Evolutionary conservation across 306 rosid genomes (phyloP), one percentile per base, ranked within the genome.

Genomic region (Trifolium subterraneum): DNA sequence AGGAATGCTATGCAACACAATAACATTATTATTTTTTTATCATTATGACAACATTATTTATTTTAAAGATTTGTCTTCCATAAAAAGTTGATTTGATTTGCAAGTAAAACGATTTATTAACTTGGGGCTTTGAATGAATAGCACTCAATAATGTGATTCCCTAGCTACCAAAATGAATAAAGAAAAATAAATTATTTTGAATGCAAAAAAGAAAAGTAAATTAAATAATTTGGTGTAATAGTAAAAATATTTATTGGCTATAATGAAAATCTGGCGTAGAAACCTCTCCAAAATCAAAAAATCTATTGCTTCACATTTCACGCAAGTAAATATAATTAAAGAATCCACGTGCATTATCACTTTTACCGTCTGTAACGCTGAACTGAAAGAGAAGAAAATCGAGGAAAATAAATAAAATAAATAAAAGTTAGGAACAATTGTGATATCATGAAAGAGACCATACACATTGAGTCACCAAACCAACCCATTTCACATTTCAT

Each of bases 361-460:
- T 8, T 51, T n/a, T 35, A 70, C 15, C 33, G 39, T 35, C 39
- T 51, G 25, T 16, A 38, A 64, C 52, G 50, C 73, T 36, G 52
- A 48, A 8, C 39, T 18, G 20, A 54, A 14, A 70, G 15, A 63
- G 18, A 70, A 14, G 10, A 42, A 41, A 56, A 29, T 8, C 23
- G 27, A 59, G 7, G n/a, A n/a, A 27, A 68, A 68, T 23, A 68
- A n/a, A 8, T 6, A 25, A 42, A 45, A 45, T 10, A 23, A 50
- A 22, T n/a, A 8, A 56, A 68, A 22, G 14, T n/a, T 11, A 52
- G 19, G 16, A 50, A 64, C 16, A 55, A 64, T 41, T 52, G 3
- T 63, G 77, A 54, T 69, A 33, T 64, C 48, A 41, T 54, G 80
- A 80, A 75, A 75, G 77, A 54, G 80, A 64, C 80, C 74, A 52